Evolutionary conservation across 768 basidiomycete species (phyloP).

Genomic region (Omphalotus guepiniiformis): DNA sequence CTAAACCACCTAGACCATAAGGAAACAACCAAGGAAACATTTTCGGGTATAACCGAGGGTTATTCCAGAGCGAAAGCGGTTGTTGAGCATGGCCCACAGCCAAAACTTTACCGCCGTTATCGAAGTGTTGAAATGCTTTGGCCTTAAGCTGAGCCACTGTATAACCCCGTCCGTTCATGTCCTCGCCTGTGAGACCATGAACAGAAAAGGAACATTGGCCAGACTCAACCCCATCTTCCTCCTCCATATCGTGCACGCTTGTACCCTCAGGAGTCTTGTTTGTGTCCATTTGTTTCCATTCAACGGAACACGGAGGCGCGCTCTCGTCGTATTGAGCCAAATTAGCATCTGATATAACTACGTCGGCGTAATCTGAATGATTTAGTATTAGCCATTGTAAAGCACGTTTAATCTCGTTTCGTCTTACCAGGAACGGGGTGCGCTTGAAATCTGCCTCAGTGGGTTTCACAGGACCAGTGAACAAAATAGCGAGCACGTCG

Average conservation of each 20-base stretch:
- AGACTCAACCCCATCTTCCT: slow-evolving; percentile 8
- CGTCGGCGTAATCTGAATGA: slow-evolving; percentile 27
- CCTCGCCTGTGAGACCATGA: slow-evolving; percentile 17
- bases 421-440: slow-evolving; percentile 27
- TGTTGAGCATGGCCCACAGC: background rate
- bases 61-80: background rate
- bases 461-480: slow-evolving; percentile 22
- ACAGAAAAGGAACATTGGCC: slow-evolving; percentile 21
- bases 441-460: slow-evolving; percentile 24
- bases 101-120: background rate
- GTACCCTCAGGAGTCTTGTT: slow-evolving; percentile 14
- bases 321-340: slow-evolving; percentile 19
- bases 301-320: slow-evolving; percentile 19
- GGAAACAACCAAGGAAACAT: slow-evolving; percentile 8
- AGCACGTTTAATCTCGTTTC: slow-evolving; percentile 18
- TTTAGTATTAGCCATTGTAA: slow-evolving; percentile 32
- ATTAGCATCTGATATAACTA: slow-evolving; percentile 19
- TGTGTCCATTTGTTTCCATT: slow-evolving; percentile 16
- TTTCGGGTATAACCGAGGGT: background rate
- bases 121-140: background rate
- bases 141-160: background rate
- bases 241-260: slow-evolving; percentile 3
- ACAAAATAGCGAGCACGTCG: slow-evolving; percentile 28
- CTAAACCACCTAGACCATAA: slow-evolving; percentile 1
- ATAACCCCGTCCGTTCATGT: slow-evolving; percentile 8